A percentile compares a stretch with the other conserved stretches of the same genome.
Evolutionary conservation across 2,329 filamentous ascomycete species (phyloP).

Genomic region (Exophiala bonariae): DNA sequence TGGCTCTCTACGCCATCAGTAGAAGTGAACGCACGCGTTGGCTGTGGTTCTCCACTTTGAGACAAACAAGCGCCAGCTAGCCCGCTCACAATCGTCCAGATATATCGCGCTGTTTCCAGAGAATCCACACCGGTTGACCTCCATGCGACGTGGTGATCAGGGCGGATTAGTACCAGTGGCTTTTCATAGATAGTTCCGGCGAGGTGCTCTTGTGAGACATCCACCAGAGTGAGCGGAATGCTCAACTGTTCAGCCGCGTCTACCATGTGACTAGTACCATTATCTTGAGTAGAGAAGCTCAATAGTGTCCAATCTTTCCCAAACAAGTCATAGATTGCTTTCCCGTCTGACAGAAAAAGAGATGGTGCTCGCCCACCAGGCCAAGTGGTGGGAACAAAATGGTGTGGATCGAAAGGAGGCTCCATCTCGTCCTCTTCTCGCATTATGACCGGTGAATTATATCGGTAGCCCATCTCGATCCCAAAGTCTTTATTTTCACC

Average conservation of each 20-base stretch:
- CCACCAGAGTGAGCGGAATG: conserved; percentile 6
- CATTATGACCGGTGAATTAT: conserved; percentile 22
- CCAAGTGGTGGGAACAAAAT: conserved; percentile 13
- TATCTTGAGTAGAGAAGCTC: conserved; percentile 4
- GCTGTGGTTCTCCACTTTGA: not conserved
- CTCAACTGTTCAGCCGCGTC: no score
- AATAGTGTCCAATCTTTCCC: conserved; percentile 14
- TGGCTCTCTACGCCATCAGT: conserved; percentile 6
- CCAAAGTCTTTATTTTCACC: conserved; percentile 26
- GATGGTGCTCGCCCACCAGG: conserved; percentile 14
- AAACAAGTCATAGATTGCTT: conserved; percentile 16
- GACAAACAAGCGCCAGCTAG: no score
- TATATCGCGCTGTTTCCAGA: conserved; percentile 1
- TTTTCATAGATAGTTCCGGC: conserved; percentile 14
- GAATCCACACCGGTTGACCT: conserved; percentile 6
- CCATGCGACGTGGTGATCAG: conserved; percentile 19
- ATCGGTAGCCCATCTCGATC: conserved; percentile 26
- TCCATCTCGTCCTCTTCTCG: conserved; percentile 1
- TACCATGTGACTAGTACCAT: no score
- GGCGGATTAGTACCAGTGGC: conserved; percentile 16
- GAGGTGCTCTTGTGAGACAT: conserved; percentile 4
- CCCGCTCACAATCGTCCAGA: not conserved
- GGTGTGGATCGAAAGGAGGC: conserved; percentile 7
- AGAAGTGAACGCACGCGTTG: conserved; percentile 5
- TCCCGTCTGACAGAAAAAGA: conserved; percentile 14